These are phyloP conservation scores for Fragaria vesca DNA, from an alignment of 306 rosid species.

Conservation along the genomic window DNA sequence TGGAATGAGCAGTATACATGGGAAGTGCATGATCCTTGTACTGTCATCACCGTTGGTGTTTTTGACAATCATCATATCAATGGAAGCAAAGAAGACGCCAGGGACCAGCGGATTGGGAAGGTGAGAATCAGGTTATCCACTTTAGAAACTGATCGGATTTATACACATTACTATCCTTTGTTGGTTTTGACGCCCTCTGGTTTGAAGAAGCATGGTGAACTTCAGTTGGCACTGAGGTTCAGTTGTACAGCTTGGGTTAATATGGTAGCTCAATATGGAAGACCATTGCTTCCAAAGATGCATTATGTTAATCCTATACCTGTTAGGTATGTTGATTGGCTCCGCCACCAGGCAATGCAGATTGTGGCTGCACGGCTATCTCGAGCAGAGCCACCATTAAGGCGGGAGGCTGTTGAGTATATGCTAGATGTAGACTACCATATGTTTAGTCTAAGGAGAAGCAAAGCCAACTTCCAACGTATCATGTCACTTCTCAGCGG, in stretches of 20 bases:
- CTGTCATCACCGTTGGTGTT: slow-evolving; percentile 81
- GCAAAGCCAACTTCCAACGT: slow-evolving; percentile 84
- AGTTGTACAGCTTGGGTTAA: slow-evolving; percentile 87
- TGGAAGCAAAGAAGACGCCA: slow-evolving; percentile 53
- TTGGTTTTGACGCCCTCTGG: slow-evolving; percentile 68
- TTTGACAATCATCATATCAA: slow-evolving; percentile 72
- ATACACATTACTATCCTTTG: slow-evolving; percentile 83
- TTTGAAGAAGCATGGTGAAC: slow-evolving; percentile 87
- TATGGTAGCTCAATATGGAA: slow-evolving; percentile 75
- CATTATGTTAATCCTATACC: slow-evolving; percentile 82
- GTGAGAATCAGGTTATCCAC: slow-evolving; percentile 89
- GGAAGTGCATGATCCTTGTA: slow-evolving; percentile 89
- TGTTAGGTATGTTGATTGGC: slow-evolving; percentile 66
- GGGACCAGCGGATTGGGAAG: slow-evolving; percentile 83
- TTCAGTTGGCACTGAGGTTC: slow-evolving; percentile 83
- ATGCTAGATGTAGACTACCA: slow-evolving; percentile 90
- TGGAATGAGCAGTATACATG: slow-evolving; percentile 99
- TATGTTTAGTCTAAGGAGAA: slow-evolving; percentile 85
- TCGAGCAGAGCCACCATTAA: slow-evolving; percentile 86
- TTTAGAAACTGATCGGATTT: slow-evolving; percentile 70
- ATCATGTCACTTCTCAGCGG: slow-evolving; percentile 72
- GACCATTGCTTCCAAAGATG: slow-evolving; percentile 91
- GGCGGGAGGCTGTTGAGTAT: slow-evolving; percentile 81
- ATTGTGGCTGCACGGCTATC: slow-evolving; percentile 68
- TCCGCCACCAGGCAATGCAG: slow-evolving; percentile 83